Percentiles rank a stretch among this genome's conserved stretches.
These are phyloP conservation scores for Beta vulgaris DNA, from an alignment of 148 eudicot species.

Conservation along the genomic window DNA sequence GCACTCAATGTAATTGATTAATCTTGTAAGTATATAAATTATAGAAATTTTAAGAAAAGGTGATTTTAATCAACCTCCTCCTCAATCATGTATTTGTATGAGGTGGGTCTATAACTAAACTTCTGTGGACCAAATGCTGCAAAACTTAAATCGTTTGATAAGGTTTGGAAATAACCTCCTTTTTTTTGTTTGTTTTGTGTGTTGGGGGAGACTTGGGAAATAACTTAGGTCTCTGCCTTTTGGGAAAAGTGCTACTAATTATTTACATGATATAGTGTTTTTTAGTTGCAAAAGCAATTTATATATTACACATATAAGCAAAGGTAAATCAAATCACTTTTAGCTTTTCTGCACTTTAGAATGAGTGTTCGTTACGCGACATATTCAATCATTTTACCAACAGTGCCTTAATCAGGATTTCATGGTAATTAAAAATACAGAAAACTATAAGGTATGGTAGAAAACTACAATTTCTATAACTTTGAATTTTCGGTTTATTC, in stretches of 20 bases:
- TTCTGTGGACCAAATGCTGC: slow-evolving; percentile 18
- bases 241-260: slow-evolving; percentile 17
- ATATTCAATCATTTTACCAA: slow-evolving; percentile 18
- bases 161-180: too few relatives aligned
- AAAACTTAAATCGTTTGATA: background rate
- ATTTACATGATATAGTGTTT: slow-evolving; percentile 17
- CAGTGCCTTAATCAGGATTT: background rate
- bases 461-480: too few relatives aligned
- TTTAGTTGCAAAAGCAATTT: slow-evolving; percentile 13
- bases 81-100: slow-evolving; percentile 12
- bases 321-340: slow-evolving; percentile 26
- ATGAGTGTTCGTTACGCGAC: slow-evolving; percentile 22
- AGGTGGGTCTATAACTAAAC: slow-evolving; percentile 14
- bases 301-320: slow-evolving; percentile 8
- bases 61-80: background rate
- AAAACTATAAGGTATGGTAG: too few relatives aligned
- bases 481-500: too few relatives aligned
- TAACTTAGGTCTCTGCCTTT: slow-evolving; percentile 12
- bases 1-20: too few relatives aligned
- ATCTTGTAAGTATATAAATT: background rate
- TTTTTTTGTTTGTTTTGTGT: background rate
- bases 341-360: slow-evolving; percentile 8
- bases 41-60: background rate
- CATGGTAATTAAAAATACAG: too few relatives aligned
- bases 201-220: background rate